Evolutionary conservation across 2,329 filamentous ascomycete species (phyloP), one percentile per base, ranked within the genome.

Genomic region (Boeremia lycopersici): DNA sequence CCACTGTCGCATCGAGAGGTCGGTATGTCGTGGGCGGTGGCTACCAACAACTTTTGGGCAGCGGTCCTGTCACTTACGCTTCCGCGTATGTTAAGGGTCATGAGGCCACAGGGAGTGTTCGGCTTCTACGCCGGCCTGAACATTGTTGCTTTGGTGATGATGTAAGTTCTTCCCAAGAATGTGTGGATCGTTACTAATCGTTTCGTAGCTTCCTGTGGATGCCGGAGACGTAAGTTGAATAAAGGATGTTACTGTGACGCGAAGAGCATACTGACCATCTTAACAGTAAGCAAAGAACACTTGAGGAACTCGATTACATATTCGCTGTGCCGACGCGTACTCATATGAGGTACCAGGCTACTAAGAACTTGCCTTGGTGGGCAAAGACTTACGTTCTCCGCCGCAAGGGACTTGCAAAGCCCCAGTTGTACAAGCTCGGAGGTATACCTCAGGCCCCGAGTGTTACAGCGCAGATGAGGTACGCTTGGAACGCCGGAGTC

Each of bases 1-100:
- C 87, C 88, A 0, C 80, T 89, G 0, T 87, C 85, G 1, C 87
- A 90, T 69, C 82, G 88, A 64, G 88, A 90, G 67, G 81, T 89
- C 23, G 88, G 88, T 52, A 90, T 90, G 88, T 82, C 82, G 0
- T 89, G 83, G 74, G 84, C 86, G 7, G 87, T 89, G 8, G 85
- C 87, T 1, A 89, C 85, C 0, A 88, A 85, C 58, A 77, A 88
- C 57, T 83, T 82, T 73, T 84, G 81, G 74, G 81, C 77, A 7
- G 79, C 82, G 0, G 81, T 89, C 0, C 74, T 87, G 40, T 81
- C 82, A n/a, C 82, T 89, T 46, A 88, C 85, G 0, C 86, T 87
- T 64, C 85, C 85, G 2, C 76, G 82, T 43, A 81, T 87, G 74
- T 72, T 87, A 11, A 69, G 70, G 9, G 79, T 75, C 3, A 77